Percentiles rank a stretch among this genome's conserved stretches.
Evolutionary conservation across 768 basidiomycete species (phyloP).

Genomic region (Piloderma croceum): DNA sequence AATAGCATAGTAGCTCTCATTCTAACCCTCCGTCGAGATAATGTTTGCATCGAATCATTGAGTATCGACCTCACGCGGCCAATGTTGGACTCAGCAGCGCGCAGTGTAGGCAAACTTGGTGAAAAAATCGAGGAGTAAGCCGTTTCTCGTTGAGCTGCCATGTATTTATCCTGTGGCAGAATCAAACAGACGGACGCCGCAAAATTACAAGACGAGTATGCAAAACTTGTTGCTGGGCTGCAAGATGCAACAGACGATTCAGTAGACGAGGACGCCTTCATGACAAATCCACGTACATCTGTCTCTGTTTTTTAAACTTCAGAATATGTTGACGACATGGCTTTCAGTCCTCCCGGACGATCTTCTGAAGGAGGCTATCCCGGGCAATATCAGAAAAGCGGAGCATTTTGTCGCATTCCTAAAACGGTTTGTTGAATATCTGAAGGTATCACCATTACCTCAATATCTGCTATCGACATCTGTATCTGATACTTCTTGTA

Average conservation of each 20-base stretch:
- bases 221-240: conserved; percentile 88
- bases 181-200: conserved; percentile 91
- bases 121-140: conserved; percentile 94
- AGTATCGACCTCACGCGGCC: conserved; percentile 96
- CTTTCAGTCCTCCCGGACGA: conserved; percentile 83
- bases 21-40: conserved; percentile 48
- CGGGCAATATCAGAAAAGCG: conserved; percentile 97
- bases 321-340: not conserved
- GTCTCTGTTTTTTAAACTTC: not conserved
- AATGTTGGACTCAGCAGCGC: conserved; percentile 90
- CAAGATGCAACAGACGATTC: conserved; percentile 64
- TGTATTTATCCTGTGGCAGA: conserved; percentile 36
- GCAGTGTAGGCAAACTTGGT: conserved; percentile 79
- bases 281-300: conserved; percentile 80
- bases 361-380: conserved; percentile 89
- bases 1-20: not conserved
- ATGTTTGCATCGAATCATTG: conserved; percentile 97
- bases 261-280: conserved; percentile 70
- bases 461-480: conserved; percentile 11
- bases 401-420: conserved; percentile 99
- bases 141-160: not conserved
- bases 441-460: conserved; percentile 59
- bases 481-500: conserved; percentile 24
- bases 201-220: conserved; percentile 95
- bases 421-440: conserved; percentile 96